Conservation (phyloP, 495 filamentous ascomycete genomes). For the Trichocladium uniseriatum region DNA sequence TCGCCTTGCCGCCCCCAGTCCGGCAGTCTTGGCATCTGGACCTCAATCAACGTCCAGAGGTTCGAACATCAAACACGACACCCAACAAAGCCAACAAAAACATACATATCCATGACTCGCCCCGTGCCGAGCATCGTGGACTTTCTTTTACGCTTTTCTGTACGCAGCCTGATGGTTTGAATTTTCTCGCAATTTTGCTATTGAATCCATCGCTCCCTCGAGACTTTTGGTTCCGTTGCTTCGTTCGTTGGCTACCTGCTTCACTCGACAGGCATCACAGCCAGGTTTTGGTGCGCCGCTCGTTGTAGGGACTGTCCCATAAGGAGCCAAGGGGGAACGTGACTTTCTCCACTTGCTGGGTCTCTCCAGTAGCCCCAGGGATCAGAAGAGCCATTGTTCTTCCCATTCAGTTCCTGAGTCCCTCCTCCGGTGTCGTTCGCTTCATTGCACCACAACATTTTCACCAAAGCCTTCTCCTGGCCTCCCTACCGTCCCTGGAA, state of each 20-base stretch:
- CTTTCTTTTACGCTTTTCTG: background rate
- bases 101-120: background rate
- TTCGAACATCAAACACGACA: background rate
- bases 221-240: no score
- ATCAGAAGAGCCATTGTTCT: no score
- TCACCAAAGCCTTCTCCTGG: no score
- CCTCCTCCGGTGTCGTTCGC: background rate
- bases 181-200: background rate
- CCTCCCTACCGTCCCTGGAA: no score
- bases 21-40: conserved; percentile 8
- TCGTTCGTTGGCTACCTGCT: no score
- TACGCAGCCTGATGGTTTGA: background rate
- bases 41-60: background rate
- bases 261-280: no score
- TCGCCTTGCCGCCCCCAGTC: no score
- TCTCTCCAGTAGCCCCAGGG: no score
- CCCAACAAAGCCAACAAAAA: background rate
- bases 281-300: no score
- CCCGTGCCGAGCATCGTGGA: background rate
- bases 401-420: background rate
- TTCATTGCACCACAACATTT: background rate
- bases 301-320: no score
- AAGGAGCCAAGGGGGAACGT: no score
- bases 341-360: no score
- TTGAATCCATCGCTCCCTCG: background rate